phyloP scores from a whole-genome alignment of 139 green algal genomes.

The Chlamydomonas incerta region DNA sequence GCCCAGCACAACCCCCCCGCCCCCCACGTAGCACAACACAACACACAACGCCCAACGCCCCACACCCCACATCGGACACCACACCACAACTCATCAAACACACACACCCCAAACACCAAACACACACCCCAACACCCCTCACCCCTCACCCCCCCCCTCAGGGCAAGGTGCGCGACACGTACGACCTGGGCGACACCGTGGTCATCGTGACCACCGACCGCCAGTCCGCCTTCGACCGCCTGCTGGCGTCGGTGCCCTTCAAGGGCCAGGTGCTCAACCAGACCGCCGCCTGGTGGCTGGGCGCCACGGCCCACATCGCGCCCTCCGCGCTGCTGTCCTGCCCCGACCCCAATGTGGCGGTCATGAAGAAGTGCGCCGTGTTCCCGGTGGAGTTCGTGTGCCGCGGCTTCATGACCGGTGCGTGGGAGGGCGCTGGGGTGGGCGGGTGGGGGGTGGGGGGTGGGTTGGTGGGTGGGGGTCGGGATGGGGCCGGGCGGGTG shows the following conservation, averaged over 20 bases:
- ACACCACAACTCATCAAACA: no score
- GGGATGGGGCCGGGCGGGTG: background rate
- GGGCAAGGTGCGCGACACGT: constrained; percentile 98
- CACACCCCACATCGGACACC: no score
- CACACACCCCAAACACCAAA: no score
- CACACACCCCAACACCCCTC: background rate
- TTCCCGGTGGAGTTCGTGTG: constrained; percentile 99
- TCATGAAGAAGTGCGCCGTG: constrained; percentile 95
- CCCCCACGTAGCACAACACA: no score
- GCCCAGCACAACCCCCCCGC: no score
- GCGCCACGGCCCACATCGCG: constrained; percentile 89
- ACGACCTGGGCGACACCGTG: constrained; percentile 90
- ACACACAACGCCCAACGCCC: no score
- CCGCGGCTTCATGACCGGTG: constrained; percentile 95
- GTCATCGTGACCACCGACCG: constrained; percentile 97
- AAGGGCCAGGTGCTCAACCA: constrained; percentile 97
- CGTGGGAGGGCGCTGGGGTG: no score
- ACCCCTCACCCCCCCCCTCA: constrained; percentile 36
- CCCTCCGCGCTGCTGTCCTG: constrained; percentile 84
- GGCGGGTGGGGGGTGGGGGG: background rate
- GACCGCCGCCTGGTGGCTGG: constrained; percentile 97
- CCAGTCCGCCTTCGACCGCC: constrained; percentile 96
- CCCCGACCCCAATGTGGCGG: constrained; percentile 93
- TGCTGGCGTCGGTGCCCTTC: constrained; percentile 94
- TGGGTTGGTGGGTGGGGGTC: no score